phyloP scores from a whole-genome alignment of 2,329 filamentous ascomycete genomes.

The Huntiella decipiens region DNA sequence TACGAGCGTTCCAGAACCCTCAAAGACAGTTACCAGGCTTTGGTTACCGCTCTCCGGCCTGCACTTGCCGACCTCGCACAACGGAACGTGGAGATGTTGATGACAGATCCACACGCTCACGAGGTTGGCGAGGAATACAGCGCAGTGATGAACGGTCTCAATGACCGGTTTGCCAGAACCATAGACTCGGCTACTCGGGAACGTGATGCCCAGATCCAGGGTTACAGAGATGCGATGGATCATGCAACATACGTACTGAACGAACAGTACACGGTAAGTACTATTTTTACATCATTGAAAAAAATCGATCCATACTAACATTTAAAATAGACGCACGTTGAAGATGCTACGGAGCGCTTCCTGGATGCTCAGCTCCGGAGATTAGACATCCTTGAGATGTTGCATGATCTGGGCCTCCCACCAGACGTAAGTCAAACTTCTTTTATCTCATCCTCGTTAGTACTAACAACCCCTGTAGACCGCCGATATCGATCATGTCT shows the following conservation, averaged over 20 bases:
- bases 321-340: slow-evolving; percentile 19
- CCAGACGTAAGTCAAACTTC: slow-evolving; percentile 26
- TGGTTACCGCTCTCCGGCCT: slow-evolving; percentile 43
- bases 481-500: slow-evolving; percentile 26
- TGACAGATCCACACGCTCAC: slow-evolving; percentile 33
- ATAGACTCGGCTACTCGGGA: slow-evolving; percentile 13
- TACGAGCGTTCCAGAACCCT: slow-evolving; percentile 47
- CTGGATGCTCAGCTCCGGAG: slow-evolving; percentile 27
- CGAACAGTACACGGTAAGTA: slow-evolving; percentile 14
- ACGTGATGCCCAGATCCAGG: slow-evolving; percentile 12
- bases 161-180: slow-evolving; percentile 21
- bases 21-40: slow-evolving; percentile 43
- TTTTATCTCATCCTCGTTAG: slow-evolving; percentile 1
- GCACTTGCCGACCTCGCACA: slow-evolving; percentile 47
- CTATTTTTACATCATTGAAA: neutral
- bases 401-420: slow-evolving; percentile 26
- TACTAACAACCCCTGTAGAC: slow-evolving; percentile 17
- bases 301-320: slow-evolving; percentile 2
- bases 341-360: slow-evolving; percentile 23
- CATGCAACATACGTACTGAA: slow-evolving; percentile 10
- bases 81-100: slow-evolving; percentile 36
- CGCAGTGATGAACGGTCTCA: slow-evolving; percentile 31
- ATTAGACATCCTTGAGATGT: slow-evolving; percentile 25
- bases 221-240: slow-evolving; percentile 6
- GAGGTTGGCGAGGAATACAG: slow-evolving; percentile 34